phyloP scores from a whole-genome alignment of 345 rosid genomes.

The Acer campestre region DNA sequence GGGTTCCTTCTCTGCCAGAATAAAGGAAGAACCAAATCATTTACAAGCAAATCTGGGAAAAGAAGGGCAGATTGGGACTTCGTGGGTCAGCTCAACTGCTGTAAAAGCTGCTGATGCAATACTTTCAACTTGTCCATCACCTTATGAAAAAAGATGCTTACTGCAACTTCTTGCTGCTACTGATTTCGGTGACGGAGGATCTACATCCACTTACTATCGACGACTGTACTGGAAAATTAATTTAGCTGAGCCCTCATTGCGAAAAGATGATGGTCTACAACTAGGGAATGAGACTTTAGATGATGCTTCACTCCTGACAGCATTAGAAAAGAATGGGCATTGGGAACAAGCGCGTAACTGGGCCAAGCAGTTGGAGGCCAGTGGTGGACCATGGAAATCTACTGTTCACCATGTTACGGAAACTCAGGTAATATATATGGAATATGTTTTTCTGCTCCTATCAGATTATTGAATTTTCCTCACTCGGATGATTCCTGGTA shows the following conservation, averaged over 20 bases:
- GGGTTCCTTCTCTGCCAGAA: constrained; percentile 88
- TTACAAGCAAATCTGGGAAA: constrained; percentile 56
- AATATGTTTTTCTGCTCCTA: background rate
- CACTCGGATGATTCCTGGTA: background rate
- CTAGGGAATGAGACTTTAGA: constrained; percentile 84
- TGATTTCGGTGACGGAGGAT: constrained; percentile 96
- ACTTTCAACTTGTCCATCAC: constrained; percentile 88
- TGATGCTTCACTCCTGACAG: constrained; percentile 85
- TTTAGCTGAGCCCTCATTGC: constrained; percentile 85
- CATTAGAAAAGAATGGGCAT: constrained; percentile 76
- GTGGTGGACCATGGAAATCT: constrained; percentile 86
- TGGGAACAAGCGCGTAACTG: constrained; percentile 99
- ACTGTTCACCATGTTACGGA: constrained; percentile 88
- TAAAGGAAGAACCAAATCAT: constrained; percentile 73
- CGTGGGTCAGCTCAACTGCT: constrained; percentile 90
- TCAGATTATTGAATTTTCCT: background rate
- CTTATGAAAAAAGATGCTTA: constrained; percentile 95
- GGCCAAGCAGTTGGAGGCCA: constrained; percentile 95
- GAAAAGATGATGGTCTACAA: constrained; percentile 65
- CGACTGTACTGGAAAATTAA: constrained; percentile 91
- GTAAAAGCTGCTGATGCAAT: constrained; percentile 90
- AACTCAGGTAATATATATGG: constrained; percentile 67
- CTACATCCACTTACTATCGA: constrained; percentile 70
- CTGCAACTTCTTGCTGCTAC: constrained; percentile 87
- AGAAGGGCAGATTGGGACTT: constrained; percentile 64